These are phyloP conservation scores for Sisymbrium irio DNA, from an alignment of 345 rosid species.

Conservation along the genomic window DNA sequence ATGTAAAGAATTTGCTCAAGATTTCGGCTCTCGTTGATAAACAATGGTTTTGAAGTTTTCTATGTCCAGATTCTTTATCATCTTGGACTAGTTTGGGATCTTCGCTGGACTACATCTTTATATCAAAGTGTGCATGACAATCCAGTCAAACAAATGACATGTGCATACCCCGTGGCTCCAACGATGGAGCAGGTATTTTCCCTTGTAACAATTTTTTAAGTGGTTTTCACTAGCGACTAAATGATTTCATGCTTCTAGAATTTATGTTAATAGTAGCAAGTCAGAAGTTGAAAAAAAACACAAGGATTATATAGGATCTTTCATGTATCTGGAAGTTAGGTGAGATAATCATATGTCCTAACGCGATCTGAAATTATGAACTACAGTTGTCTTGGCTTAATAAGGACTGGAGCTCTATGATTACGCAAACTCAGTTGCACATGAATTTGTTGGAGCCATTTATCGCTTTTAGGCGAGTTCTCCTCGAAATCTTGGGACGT, in stretches of 20 bases:
- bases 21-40: not conserved
- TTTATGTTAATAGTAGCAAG: too few relatives aligned
- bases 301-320: too few relatives aligned
- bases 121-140: constrained; percentile 37
- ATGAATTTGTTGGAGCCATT: constrained; percentile 93
- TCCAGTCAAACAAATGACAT: constrained; percentile 41
- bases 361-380: constrained; percentile 29
- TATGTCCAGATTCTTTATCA: constrained; percentile 73
- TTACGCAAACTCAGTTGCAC: constrained; percentile 72
- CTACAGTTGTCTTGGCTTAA: constrained; percentile 73
- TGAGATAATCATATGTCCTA: constrained; percentile 18
- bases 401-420: constrained; percentile 67
- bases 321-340: not conserved
- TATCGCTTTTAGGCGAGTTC: constrained; percentile 79
- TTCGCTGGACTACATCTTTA: constrained; percentile 69
- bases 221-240: too few relatives aligned
- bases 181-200: constrained; percentile 24
- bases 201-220: too few relatives aligned
- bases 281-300: too few relatives aligned
- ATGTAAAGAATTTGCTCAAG: not conserved
- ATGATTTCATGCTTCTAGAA: too few relatives aligned
- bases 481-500: constrained; percentile 77
- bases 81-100: constrained; percentile 80
- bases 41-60: constrained; percentile 3
- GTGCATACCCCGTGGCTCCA: constrained; percentile 59